A percentile compares a stretch with the other conserved stretches of the same genome.
Evolutionary conservation across 108 stramenopile species (phyloP).

Genomic region (Bacterosira constricta): DNA sequence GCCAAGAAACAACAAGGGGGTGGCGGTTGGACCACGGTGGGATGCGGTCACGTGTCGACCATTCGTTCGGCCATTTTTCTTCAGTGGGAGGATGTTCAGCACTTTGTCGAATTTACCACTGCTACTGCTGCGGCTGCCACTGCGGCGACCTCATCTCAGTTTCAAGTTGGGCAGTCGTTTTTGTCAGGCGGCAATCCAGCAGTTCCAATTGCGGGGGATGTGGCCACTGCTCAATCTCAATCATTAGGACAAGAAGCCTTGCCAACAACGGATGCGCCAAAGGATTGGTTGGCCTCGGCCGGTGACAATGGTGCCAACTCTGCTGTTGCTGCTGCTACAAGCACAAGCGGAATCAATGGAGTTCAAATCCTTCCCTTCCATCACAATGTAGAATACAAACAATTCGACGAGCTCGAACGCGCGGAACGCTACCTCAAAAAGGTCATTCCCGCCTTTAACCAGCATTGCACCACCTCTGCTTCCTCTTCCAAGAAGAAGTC

Average conservation of each 20-base stretch:
- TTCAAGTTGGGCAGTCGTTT: too few relatives aligned
- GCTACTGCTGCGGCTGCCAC: too few relatives aligned
- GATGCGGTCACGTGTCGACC: background rate
- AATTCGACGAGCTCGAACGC: conserved; percentile 10
- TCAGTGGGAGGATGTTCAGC: conserved; percentile 26
- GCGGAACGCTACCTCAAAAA: conserved; percentile 7
- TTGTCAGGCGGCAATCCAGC: too few relatives aligned
- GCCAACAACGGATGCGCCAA: too few relatives aligned
- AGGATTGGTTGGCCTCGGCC: too few relatives aligned
- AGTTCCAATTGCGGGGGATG: too few relatives aligned
- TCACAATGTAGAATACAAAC: conserved; percentile 26
- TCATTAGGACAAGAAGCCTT: too few relatives aligned
- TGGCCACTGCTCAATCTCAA: too few relatives aligned
- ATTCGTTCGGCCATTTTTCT: conserved; percentile 36
- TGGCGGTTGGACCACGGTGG: background rate
- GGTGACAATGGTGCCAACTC: background rate
- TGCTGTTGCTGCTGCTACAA: background rate
- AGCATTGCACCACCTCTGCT: background rate
- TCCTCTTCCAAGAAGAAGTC: background rate
- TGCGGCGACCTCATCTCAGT: too few relatives aligned
- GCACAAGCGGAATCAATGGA: background rate
- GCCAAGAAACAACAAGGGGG: background rate
- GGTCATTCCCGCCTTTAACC: background rate
- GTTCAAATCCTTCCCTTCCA: conserved; percentile 31
- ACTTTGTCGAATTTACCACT: conserved; percentile 30